Percentiles rank a stretch among this genome's conserved stretches.
These are phyloP conservation scores for Dictyostelium intermedium DNA, from an alignment of 78 protist genomes.

Conservation along the genomic window DNA sequence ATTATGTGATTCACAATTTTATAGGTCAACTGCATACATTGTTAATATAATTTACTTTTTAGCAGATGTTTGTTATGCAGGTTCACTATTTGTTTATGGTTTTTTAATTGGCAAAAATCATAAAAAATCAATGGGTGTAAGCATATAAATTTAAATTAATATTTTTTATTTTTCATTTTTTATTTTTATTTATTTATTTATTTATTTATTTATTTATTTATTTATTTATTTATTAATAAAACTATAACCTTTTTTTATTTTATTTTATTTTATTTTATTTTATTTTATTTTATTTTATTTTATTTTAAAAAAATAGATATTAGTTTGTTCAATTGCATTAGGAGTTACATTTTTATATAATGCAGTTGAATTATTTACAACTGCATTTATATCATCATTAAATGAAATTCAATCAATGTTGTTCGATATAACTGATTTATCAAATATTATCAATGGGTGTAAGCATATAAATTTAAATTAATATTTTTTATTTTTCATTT, in stretches of 20 bases:
- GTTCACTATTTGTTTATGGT: constrained; percentile 6
- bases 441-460: neutral
- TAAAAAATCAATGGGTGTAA: constrained; percentile 4
- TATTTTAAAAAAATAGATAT: neutral
- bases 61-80: constrained; percentile 8
- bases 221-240: too few relatives aligned
- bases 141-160: neutral
- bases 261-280: neutral
- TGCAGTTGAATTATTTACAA: constrained; percentile 11
- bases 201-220: neutral
- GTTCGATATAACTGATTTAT: neutral
- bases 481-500: neutral
- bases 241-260: neutral
- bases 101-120: constrained; percentile 15
- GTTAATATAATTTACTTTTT: neutral
- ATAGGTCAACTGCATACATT: neutral
- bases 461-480: neutral
- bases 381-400: neutral
- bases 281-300: too few relatives aligned
- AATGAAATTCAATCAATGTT: neutral
- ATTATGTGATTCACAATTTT: neutral
- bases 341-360: neutral
- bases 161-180: neutral
- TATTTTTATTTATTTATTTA: neutral
- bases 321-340: neutral